A percentile compares a stretch with the other conserved stretches of the same genome.
These are phyloP conservation scores for Leptoxyphium fumago DNA, from an alignment of 2,329 filamentous ascomycete genomes.

Conservation along the genomic window DNA sequence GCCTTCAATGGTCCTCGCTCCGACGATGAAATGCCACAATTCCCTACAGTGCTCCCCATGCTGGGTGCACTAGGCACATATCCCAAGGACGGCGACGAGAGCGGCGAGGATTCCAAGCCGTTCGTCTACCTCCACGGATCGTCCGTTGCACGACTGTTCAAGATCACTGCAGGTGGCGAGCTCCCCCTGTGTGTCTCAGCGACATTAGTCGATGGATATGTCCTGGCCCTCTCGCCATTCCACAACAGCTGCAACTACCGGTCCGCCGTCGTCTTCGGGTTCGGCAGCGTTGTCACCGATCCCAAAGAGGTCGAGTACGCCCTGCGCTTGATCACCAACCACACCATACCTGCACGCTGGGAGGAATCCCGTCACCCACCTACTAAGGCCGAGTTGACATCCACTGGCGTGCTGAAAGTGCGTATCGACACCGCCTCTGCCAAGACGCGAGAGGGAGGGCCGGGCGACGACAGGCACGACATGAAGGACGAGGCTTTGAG, in stretches of 20 bases:
- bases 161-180: slow-evolving; percentile 33
- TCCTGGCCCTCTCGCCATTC: slow-evolving; percentile 66
- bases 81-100: slow-evolving; percentile 46
- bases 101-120: slow-evolving; percentile 25
- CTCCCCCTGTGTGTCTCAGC: slow-evolving; percentile 60
- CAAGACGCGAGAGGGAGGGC: slow-evolving; percentile 54
- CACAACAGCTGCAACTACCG: slow-evolving; percentile 80
- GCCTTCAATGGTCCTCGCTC: slow-evolving; percentile 50
- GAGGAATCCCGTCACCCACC: slow-evolving; percentile 54
- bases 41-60: slow-evolving; percentile 70
- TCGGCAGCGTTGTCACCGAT: slow-evolving; percentile 52
- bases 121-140: slow-evolving; percentile 69
- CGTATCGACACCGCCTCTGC: slow-evolving; percentile 56
- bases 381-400: slow-evolving; percentile 57
- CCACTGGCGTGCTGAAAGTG: slow-evolving; percentile 58
- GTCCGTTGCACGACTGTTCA: slow-evolving; percentile 64
- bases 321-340: slow-evolving; percentile 64
- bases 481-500: slow-evolving; percentile 33
- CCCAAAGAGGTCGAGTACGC: slow-evolving; percentile 67
- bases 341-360: slow-evolving; percentile 56
- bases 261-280: slow-evolving; percentile 62
- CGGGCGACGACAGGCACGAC: slow-evolving; percentile 47
- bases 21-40: slow-evolving; percentile 41
- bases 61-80: slow-evolving; percentile 71
- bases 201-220: slow-evolving; percentile 62